Evolutionary conservation across 164 flowering plant species (phyloP), one percentile per base, ranked within the genome.

Genomic region (Nymphaea colorata): DNA sequence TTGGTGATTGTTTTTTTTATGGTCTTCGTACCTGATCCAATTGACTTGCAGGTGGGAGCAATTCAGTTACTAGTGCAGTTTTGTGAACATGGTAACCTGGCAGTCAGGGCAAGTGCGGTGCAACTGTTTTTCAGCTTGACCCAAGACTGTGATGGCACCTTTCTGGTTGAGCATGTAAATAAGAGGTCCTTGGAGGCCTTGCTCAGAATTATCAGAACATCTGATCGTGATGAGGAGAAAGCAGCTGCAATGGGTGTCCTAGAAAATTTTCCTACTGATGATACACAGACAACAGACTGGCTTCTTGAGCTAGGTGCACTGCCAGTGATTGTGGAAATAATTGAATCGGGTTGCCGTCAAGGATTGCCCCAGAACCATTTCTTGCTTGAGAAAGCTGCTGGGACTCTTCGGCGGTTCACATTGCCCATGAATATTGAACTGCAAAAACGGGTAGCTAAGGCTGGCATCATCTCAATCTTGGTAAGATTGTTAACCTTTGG

Each of bases 211-310:
- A 73, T 84, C 4, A 74, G 59, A 62, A 68, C 79, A 62, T 83
- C 91, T 61, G 16, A 41, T 12, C 75, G 83, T 66, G 77, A 76
- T 43, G 87, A 84, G 71, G 95, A 86, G 79, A 72, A 76, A 47
- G 69, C 78, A 66, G 83, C 86, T 60, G 81, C 86, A 62, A 67
- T 88, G 79, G 88, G 88, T 61, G 80, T 81, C 42, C 78, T 86
- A 68, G 75, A 84, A 41, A 78, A 79, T 73, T 84, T 86, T n/a
- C 86, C 91, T 18, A 73, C 70, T 59, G 72, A 65, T 4, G 66
- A 69, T 17, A 69, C 71, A 42, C 72, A 79, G 67, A 77, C 84
- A 60, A 80, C 85, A 18, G 77, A 76, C 69, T 84, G 84, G 85
- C 88, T 88, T 68, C 60, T 82, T 43, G 84, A 81, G 66, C 79